Evolutionary conservation across 257 asterid species (phyloP), one percentile per base, ranked within the genome.

Genomic region (Sherardia arvensis): DNA sequence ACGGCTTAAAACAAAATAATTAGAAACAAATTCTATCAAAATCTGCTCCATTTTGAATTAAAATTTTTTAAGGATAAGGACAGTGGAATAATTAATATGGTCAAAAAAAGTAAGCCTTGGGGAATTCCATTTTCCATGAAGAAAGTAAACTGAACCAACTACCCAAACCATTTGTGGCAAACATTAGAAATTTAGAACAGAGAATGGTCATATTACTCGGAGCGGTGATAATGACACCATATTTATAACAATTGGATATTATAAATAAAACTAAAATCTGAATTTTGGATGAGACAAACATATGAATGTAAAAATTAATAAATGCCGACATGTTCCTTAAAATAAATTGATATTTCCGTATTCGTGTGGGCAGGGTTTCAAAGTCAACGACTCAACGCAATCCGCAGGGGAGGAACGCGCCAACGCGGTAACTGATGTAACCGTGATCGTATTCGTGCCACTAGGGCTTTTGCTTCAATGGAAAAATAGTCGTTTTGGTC

Each of bases 41-140:
- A n/a, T n/a, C n/a, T n/a, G n/a, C n/a, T n/a, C n/a, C n/a, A n/a
- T n/a, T n/a, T n/a, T n/a, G n/a, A n/a, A n/a, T n/a, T n/a, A n/a
- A n/a, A n/a, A n/a, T n/a, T n/a, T n/a, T n/a, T n/a, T n/a, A n/a
- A n/a, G 55, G 25, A 49, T 18, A 0, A 17, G 2, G 47, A 3
- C 1, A 7, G 54, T 18, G 22, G 6, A 48, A 48, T 49, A 49
- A 40, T 7, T 9, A 23, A n/a, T 3, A 21, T 9, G 80, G 93
- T 87, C 95, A 87, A 83, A 80, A 68, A 81, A 79, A 65, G 95
- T 73, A 67, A 73, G 84, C 51, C 83, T 73, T 71, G 38, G 40
- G 26, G 59, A 32, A 17, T 8, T 2, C 62, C n/a, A 55, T 18
- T 6, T 49, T 53, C 27, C 58, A 21, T 53, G 58, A 8, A 22